These are phyloP conservation scores for Papilionanthe hybrid DNA, from an alignment of 116 monocot genomes.

Conservation along the genomic window DNA sequence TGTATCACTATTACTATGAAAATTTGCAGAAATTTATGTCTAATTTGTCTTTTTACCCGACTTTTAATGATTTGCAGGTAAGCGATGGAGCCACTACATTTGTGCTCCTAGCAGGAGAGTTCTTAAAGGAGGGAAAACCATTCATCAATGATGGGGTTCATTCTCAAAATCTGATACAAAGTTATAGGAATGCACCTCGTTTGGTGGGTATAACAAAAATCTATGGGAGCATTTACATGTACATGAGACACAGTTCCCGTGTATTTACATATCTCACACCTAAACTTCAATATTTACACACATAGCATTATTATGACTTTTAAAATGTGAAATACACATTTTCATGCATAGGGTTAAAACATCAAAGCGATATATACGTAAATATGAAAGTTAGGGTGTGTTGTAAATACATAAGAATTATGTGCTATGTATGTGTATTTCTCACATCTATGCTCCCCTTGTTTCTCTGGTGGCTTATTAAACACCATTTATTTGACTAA, in stretches of 20 bases:
- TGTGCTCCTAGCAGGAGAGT: slow-evolving; percentile 94
- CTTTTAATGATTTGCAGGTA: slow-evolving; percentile 41
- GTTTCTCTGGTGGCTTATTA: background rate
- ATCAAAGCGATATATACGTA: too few species aligned
- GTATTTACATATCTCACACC: too few species aligned
- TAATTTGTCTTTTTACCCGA: background rate
- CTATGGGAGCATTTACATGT: too few species aligned
- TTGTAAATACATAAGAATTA: too few species aligned
- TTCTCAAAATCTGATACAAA: slow-evolving; percentile 83
- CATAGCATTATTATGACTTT: too few species aligned
- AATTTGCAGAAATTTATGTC: background rate
- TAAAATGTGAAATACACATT: too few species aligned
- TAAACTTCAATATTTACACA: too few species aligned
- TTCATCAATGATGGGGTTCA: slow-evolving; percentile 97
- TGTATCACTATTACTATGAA: background rate
- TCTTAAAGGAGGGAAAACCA: slow-evolving; percentile 96
- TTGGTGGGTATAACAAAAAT: slow-evolving; percentile 39
- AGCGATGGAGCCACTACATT: slow-evolving; percentile 99
- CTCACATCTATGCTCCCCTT: background rate
- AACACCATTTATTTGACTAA: slow-evolving; percentile 1
- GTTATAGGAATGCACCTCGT: slow-evolving; percentile 65
- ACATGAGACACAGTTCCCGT: too few species aligned
- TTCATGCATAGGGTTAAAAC: too few species aligned
- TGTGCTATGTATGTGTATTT: too few species aligned
- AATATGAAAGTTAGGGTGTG: too few species aligned